These are phyloP conservation scores for Stagonosporopsis tanaceti DNA, from an alignment of 2,329 filamentous ascomycete species.

Conservation along the genomic window DNA sequence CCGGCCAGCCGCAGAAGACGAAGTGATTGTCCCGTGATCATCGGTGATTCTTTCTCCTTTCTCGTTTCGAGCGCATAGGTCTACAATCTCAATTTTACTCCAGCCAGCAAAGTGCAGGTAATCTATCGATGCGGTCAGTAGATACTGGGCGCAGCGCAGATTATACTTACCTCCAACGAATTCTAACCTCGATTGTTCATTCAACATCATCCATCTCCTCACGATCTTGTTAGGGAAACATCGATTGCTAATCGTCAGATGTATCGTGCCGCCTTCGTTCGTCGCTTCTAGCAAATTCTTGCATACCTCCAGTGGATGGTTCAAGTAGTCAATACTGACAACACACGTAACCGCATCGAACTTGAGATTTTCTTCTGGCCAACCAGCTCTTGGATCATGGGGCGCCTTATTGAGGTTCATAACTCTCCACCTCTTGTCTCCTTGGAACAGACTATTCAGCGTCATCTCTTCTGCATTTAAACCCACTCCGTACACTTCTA, in stretches of 20 bases:
- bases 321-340: constrained; percentile 62
- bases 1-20: constrained; percentile 12
- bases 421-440: constrained; percentile 40
- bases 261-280: constrained; percentile 55
- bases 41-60: constrained; percentile 31
- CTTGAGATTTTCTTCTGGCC: constrained; percentile 11
- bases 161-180: constrained; percentile 55
- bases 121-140: constrained; percentile 31
- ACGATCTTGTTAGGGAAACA: constrained; percentile 64
- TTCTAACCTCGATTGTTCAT: constrained; percentile 55
- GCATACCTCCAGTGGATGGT: constrained; percentile 56
- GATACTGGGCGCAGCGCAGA: too few relatives aligned
- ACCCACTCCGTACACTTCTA: constrained; percentile 58
- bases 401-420: constrained; percentile 55
- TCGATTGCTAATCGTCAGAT: constrained; percentile 61
- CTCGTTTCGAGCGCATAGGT: constrained; percentile 54
- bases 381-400: constrained; percentile 38
- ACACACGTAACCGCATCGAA: constrained; percentile 60
- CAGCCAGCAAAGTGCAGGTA: constrained; percentile 62
- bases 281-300: constrained; percentile 51
- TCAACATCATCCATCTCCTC: constrained; percentile 56
- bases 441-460: constrained; percentile 47
- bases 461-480: constrained; percentile 58
- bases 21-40: constrained; percentile 29
- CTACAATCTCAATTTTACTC: constrained; percentile 62